Base-by-base conservation (phyloP, 2,329 filamentous ascomycete species). In the Malbranchea zuffiana region DNA sequence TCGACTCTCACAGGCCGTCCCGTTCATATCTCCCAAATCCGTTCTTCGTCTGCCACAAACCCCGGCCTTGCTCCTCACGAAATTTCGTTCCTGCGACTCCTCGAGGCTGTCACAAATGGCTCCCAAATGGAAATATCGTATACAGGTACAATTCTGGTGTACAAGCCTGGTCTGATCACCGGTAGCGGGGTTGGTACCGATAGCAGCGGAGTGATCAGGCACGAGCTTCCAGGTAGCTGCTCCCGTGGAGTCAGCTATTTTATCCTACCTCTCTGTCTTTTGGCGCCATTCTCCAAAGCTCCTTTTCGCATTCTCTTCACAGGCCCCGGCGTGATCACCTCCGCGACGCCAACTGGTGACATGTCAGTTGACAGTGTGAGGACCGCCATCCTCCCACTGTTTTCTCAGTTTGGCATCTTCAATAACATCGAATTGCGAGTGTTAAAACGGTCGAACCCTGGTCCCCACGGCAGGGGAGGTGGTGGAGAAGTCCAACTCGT, bases 101-200 rank as follows among this genome's bases (percentile, higher is more conserved):
- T 98, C 54, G 90, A 96, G 61, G 74, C 84, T 48, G 72, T 98
- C 51, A 98, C 90, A 54, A 98, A 98, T 68, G 90, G 90, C 63
- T 83, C 82, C 40, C 78, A 82, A 39, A 85, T 96, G 65, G 87
- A 95, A 54, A 94, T 98, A 50, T 94, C 86, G 7, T 90, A 93
- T 65, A 95, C 86, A 1, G 90, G 90, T 55, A 96, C 90, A 0
- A 87, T 85, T 1, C 74, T 98, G 39, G 80, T 87, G 24, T 98
- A 92, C 64, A 81, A 83, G 47, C 90, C 90, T 0, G 90, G 90
- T 23, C 69, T 98, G 26, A 92, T 98, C 52, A 90, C 85, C 0
- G 90, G 90, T 44, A 81, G 79, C 31, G 76, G 82, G 16, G 70
- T 82, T 13, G 85, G 84, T 12, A 72, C 79, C 33, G 84, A 84